phyloP scores from a whole-genome alignment of 2,329 filamentous ascomycete genomes.

The Nothomitra cinnamomea region DNA sequence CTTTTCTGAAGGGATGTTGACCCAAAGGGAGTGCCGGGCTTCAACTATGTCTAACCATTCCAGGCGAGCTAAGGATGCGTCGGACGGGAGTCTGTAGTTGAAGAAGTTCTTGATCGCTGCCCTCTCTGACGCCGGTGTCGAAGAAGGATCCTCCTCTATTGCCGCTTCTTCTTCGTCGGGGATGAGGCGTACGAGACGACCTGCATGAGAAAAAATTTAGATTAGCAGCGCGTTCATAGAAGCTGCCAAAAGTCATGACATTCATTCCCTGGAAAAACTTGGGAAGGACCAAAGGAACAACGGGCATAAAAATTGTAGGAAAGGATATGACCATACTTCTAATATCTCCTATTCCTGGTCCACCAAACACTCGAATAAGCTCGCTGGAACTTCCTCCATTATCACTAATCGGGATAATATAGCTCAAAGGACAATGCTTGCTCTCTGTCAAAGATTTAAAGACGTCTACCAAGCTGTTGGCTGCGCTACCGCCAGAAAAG shows the following conservation, averaged over 20 bases:
- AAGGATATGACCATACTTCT: conserved; percentile 35
- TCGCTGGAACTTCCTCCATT: conserved; percentile 92
- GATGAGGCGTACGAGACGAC: conserved; percentile 78
- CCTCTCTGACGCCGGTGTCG: conserved; percentile 33
- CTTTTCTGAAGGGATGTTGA: conserved; percentile 49
- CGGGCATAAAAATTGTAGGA: background rate
- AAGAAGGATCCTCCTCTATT: conserved; percentile 13
- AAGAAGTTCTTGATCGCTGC: conserved; percentile 67
- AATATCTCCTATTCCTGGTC: conserved; percentile 69
- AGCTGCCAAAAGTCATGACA: no score
- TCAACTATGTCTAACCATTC: conserved; percentile 89
- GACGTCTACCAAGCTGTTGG: conserved; percentile 83
- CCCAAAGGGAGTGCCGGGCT: conserved; percentile 62
- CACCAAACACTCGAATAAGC: conserved; percentile 84
- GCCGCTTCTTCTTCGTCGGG: conserved; percentile 36
- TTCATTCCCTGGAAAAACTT: background rate
- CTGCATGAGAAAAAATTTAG: conserved; percentile 25
- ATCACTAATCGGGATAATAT: conserved; percentile 89
- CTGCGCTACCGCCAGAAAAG: conserved; percentile 86
- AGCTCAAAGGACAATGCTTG: conserved; percentile 53
- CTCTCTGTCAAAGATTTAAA: conserved; percentile 47
- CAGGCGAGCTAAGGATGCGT: conserved; percentile 41
- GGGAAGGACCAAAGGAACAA: background rate
- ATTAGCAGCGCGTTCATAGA: background rate
- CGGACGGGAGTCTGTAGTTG: conserved; percentile 63